A percentile compares a stretch with the other conserved stretches of the same genome.
phyloP scores from a whole-genome alignment of 495 filamentous ascomycete genomes.

The Ramalina intermedia region DNA sequence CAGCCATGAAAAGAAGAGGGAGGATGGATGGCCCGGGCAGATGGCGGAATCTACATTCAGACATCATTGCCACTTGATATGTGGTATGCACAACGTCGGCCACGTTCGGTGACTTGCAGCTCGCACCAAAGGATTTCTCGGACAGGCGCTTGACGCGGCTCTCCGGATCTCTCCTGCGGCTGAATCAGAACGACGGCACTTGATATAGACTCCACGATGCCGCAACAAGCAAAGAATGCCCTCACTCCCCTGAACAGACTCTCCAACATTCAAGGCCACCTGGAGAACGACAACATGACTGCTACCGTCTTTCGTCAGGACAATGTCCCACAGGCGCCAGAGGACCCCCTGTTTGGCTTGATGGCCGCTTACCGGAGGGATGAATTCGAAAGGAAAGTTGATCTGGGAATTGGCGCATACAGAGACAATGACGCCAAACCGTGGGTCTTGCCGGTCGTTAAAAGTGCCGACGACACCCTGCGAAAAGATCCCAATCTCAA shows the following conservation, averaged over 20 bases:
- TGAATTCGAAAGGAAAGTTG: slow-evolving; percentile 73
- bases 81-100: no score
- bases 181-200: not conserved
- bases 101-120: not conserved
- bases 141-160: not conserved
- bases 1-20: no score
- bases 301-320: slow-evolving; percentile 63
- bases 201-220: not conserved
- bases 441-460: slow-evolving; percentile 95
- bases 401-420: slow-evolving; percentile 94
- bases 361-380: slow-evolving; percentile 82
- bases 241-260: slow-evolving; percentile 14
- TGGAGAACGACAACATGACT: slow-evolving; percentile 19
- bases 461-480: slow-evolving; percentile 86
- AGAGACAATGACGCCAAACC: slow-evolving; percentile 91
- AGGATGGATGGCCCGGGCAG: no score
- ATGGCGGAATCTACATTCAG: no score
- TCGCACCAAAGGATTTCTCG: not conserved
- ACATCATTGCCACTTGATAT: no score
- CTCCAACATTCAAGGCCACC: slow-evolving; percentile 30
- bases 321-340: slow-evolving; percentile 76
- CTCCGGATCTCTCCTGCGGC: not conserved
- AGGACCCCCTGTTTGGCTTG: slow-evolving; percentile 90
- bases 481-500: slow-evolving; percentile 79
- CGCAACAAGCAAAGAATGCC: not conserved